Evolutionary conservation across 2,329 filamentous ascomycete genomes (phyloP).

Genomic region (Fusarium verrucosum): DNA sequence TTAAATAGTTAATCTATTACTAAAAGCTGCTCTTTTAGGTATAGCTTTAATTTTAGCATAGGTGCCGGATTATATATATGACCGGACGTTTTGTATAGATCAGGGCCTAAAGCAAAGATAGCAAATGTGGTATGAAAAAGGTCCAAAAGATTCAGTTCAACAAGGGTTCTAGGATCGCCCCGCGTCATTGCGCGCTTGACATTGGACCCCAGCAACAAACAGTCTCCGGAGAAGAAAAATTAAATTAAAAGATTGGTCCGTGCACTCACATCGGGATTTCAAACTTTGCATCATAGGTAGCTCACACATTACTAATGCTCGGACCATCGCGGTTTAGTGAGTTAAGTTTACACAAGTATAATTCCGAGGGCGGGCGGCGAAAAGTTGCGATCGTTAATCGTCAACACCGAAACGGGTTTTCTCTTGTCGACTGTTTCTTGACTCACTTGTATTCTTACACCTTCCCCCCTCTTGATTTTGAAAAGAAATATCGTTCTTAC

Average conservation of each 20-base stretch:
- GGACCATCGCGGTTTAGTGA: conserved; percentile 36
- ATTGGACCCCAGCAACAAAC: conserved; percentile 4
- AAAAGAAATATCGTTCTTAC: not conserved
- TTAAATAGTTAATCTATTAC: too few relatives aligned
- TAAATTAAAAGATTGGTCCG: conserved; percentile 12
- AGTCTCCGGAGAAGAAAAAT: not conserved
- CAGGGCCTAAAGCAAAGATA: not conserved
- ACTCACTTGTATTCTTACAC: not conserved
- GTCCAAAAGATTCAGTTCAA: conserved; percentile 2
- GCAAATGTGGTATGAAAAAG: not conserved
- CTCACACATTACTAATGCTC: conserved; percentile 48
- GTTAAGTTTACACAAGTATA: conserved; percentile 14
- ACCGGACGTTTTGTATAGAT: too few relatives aligned
- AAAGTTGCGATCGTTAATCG: conserved; percentile 40
- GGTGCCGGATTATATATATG: too few relatives aligned
- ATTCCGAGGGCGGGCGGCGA: conserved; percentile 41
- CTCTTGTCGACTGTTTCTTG: not conserved
- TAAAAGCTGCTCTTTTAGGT: too few relatives aligned
- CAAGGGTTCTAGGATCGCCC: conserved; percentile 23
- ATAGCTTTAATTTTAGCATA: too few relatives aligned
- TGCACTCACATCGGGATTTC: conserved; percentile 3
- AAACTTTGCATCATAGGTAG: conserved; percentile 44
- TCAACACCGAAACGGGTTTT: conserved; percentile 23
- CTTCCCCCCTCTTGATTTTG: not conserved
- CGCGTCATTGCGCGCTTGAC: conserved; percentile 32